Conservation (phyloP, 495 filamentous ascomycete genomes). For the Tuber borchii region DNA sequence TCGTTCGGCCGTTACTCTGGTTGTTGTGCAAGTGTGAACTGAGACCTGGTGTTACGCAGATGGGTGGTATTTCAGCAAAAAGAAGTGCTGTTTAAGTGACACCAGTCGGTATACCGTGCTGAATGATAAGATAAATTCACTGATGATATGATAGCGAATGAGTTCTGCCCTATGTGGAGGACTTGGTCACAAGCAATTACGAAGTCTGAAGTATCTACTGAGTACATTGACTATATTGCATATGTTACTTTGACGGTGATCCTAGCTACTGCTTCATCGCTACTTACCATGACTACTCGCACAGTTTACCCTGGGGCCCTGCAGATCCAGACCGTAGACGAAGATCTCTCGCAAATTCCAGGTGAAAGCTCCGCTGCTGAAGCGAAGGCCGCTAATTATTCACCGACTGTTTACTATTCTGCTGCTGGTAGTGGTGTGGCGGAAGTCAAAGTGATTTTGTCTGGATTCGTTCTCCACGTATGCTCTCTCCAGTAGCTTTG, state of each 20-base stretch:
- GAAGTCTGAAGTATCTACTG: slow-evolving; percentile 51
- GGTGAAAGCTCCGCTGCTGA: slow-evolving; percentile 44
- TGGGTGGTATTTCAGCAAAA: slow-evolving; percentile 65
- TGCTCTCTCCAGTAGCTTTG: slow-evolving; percentile 10
- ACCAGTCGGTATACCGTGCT: slow-evolving; percentile 28
- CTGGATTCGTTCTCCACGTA: slow-evolving; percentile 89
- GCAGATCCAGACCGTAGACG: slow-evolving; percentile 78
- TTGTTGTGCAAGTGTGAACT: slow-evolving; percentile 4
- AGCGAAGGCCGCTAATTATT: slow-evolving; percentile 35
- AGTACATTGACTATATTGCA: slow-evolving; percentile 67
- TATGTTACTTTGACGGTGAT: slow-evolving; percentile 64
- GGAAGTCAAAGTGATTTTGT: slow-evolving; percentile 94
- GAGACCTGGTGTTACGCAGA: slow-evolving; percentile 30
- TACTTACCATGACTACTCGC: slow-evolving; percentile 77
- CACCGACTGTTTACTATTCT: slow-evolving; percentile 88
- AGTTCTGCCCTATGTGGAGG: slow-evolving; percentile 41
- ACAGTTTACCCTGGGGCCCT: slow-evolving; percentile 86
- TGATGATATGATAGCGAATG: slow-evolving; percentile 30
- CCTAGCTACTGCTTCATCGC: slow-evolving; percentile 69
- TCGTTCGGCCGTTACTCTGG: not conserved
- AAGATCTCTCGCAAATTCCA: slow-evolving; percentile 53
- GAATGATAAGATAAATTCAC: not conserved
- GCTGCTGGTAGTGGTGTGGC: slow-evolving; percentile 95
- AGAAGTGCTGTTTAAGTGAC: slow-evolving; percentile 67
- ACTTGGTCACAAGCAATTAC: slow-evolving; percentile 39